Base-by-base conservation (phyloP, 108 stramenopile genomes). In the Nitzschia sp. region DNA sequence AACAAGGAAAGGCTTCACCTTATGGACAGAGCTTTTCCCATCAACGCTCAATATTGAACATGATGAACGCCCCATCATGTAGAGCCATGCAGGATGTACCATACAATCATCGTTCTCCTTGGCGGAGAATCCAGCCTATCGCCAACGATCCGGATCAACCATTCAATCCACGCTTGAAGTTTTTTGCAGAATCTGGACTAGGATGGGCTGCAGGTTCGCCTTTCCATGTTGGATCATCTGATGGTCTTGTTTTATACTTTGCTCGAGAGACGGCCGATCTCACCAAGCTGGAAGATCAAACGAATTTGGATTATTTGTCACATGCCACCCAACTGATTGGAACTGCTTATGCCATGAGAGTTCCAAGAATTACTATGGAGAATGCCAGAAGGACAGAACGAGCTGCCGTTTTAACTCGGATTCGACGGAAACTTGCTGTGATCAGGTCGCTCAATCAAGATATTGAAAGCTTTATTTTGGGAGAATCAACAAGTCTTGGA, bases 201-300 rank as follows among this genome's bases (percentile, higher is more conserved):
- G 78, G 78, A 8, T 40, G 69, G 34, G 78, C 73, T 9, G 78
- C 73, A 8, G 67, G 62, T 8, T 68, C 75, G 3, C 63, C 69
- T 0, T 79, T 79, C 44, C 12, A 60, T n/a, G 39, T 55, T 24
- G 59, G 55, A 7, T 73, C 63, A 8, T 34, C 39, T 20, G 39
- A 53, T 37, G 78, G 78, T 14, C 64, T 79, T 48, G 78, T 79
- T 0, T 3, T 79, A 21, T 79, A 55, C 43, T 52, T 79, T 44
- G 67, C 69, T 10, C 57, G 78, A 29, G 26, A 63, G 12, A 64
- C 54, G 7, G 63, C 43, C 41, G 50, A 63, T 29, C 17, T 65
- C 8, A 24, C 42, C 12, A n/a, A 37, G 24, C 46, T 79, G 24
- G 19, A 26, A 8, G 34, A 48, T 3, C 14, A 21, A 9, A 46